Percentiles rank a stretch among this genome's conserved stretches.
Conservation (phyloP, 495 filamentous ascomycete species). For the Pyrenula aspistea region DNA sequence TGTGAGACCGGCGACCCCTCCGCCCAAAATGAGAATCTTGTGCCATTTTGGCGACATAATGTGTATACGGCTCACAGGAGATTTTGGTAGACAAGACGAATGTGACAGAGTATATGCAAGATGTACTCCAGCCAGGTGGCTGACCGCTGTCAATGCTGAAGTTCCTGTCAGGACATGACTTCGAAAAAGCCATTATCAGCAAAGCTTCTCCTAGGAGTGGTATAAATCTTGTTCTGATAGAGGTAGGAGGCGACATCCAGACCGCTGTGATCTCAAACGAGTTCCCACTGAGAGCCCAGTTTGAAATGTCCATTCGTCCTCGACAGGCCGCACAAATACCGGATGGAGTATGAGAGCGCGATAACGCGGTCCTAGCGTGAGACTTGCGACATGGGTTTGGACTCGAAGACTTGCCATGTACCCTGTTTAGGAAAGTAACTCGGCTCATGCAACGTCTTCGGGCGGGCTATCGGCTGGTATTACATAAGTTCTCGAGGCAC, state of each 20-base stretch:
- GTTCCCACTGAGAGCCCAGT: background rate
- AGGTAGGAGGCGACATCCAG: background rate
- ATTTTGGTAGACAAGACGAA: background rate
- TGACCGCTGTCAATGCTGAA: background rate
- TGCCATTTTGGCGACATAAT: conserved; percentile 2
- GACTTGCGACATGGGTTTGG: background rate
- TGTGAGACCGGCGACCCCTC: conserved; percentile 43
- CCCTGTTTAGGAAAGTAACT: background rate
- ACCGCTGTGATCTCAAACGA: background rate
- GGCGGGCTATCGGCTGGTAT: background rate
- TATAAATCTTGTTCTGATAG: background rate
- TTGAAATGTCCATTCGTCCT: background rate
- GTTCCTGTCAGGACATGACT: background rate
- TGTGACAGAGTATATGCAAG: background rate
- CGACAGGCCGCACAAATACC: background rate
- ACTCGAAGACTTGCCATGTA: background rate
- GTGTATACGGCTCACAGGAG: background rate
- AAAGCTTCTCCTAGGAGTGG: background rate
- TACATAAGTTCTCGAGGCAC: background rate
- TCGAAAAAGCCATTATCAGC: background rate
- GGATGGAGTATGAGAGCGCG: background rate
- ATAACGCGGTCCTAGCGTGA: background rate
- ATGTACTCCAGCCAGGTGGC: background rate
- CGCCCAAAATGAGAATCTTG: conserved; percentile 38
- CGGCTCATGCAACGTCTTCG: background rate